A percentile compares a stretch with the other conserved stretches of the same genome.
Conservation (phyloP, 2,329 filamentous ascomycete species). For the Fusarium tupiense region DNA sequence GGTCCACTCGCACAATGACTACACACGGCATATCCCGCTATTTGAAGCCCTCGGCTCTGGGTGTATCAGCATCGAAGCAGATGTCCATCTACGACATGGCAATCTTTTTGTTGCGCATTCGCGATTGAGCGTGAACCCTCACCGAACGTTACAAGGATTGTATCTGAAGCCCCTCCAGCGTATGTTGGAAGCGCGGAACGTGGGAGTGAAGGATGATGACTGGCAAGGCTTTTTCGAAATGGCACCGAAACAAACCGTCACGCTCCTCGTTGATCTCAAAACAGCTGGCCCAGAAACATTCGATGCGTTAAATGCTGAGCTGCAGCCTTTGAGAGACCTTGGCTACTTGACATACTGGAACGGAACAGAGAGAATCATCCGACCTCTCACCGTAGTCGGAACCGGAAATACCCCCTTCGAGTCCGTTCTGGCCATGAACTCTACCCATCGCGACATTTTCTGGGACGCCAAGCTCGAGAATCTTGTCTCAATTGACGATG, state of each 20-base stretch:
- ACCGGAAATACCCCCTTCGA: constrained; percentile 12
- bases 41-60: constrained; percentile 20
- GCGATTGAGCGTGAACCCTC: neutral
- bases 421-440: neutral
- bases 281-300: neutral
- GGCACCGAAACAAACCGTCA: neutral
- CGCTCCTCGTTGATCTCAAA: constrained; percentile 13
- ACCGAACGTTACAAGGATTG: neutral
- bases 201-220: neutral
- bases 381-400: constrained; percentile 10
- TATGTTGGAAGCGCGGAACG: constrained; percentile 9
- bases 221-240: constrained; percentile 1
- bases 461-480: constrained; percentile 23
- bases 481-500: neutral
- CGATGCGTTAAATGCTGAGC: neutral
- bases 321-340: constrained; percentile 6
- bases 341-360: constrained; percentile 19
- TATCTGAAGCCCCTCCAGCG: constrained; percentile 11
- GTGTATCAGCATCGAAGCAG: constrained; percentile 15
- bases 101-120: constrained; percentile 7
- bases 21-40: constrained; percentile 9
- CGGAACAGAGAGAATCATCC: neutral
- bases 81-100: neutral
- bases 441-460: constrained; percentile 13
- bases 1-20: constrained; percentile 19